phyloP scores from a whole-genome alignment of 1,284 basidiomycete species.

The Ustilago vetiveriae region DNA sequence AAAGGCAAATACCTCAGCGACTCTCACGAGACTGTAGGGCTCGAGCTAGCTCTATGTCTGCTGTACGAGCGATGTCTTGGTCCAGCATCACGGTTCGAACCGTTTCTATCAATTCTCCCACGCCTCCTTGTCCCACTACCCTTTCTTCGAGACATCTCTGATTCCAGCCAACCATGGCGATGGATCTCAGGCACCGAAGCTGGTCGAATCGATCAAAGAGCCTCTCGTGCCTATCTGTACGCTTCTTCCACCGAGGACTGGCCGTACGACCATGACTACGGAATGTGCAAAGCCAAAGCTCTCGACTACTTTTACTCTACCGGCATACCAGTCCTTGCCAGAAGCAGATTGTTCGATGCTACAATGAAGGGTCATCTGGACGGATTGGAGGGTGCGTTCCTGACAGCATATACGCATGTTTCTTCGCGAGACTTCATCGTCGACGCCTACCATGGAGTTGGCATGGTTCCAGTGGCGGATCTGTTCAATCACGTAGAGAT shows the following conservation, averaged over 20 bases:
- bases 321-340: slow-evolving; percentile 20
- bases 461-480: slow-evolving; percentile 59
- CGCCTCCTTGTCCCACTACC: slow-evolving; percentile 36
- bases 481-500: slow-evolving; percentile 58
- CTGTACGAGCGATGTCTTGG: slow-evolving; percentile 50
- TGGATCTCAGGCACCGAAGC: slow-evolving; percentile 50
- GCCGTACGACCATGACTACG: slow-evolving; percentile 34
- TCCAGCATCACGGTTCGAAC: slow-evolving; percentile 27
- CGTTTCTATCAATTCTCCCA: slow-evolving; percentile 45
- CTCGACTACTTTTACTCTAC: slow-evolving; percentile 29
- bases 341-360: slow-evolving; percentile 13
- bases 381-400: slow-evolving; percentile 20
- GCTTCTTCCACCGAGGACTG: neutral
- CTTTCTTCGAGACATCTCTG: slow-evolving; percentile 2
- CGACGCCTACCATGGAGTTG: slow-evolving; percentile 55
- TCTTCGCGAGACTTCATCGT: slow-evolving; percentile 60
- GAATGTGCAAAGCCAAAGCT: slow-evolving; percentile 28
- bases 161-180: neutral
- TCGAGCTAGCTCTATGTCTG: slow-evolving; percentile 54
- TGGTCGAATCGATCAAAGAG: slow-evolving; percentile 14
- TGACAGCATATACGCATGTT: slow-evolving; percentile 51
- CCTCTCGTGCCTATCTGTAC: slow-evolving; percentile 3
- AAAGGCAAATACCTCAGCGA: slow-evolving; percentile 22
- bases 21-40: slow-evolving; percentile 24
- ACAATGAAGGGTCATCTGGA: slow-evolving; percentile 14